Conservation (phyloP, 176 grass and related monocot species). For the Phoenix roebelenii region DNA sequence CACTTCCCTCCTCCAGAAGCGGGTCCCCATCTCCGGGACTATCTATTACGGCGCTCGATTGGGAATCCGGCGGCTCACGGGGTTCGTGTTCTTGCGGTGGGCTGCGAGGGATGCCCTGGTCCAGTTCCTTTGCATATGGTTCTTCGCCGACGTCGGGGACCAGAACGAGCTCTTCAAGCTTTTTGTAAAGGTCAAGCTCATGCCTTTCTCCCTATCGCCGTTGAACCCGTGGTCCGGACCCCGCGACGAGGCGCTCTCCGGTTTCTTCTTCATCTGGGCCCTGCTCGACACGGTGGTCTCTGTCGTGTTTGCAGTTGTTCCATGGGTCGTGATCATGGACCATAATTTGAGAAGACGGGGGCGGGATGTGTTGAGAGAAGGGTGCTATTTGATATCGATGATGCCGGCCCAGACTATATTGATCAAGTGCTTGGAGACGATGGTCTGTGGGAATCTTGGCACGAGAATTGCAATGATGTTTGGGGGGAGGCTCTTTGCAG, state of each 20-base stretch:
- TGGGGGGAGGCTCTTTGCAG: constrained; percentile 59
- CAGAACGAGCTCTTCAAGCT: constrained; percentile 78
- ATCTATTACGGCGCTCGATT: constrained; percentile 32
- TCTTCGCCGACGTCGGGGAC: constrained; percentile 67
- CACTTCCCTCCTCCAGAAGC: constrained; percentile 28
- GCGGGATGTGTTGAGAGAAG: constrained; percentile 78
- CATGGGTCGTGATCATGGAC: constrained; percentile 87
- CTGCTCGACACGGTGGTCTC: constrained; percentile 67
- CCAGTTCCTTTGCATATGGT: constrained; percentile 75
- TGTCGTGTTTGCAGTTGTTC: constrained; percentile 74
- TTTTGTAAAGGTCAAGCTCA: constrained; percentile 64
- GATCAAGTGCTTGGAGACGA: constrained; percentile 75
- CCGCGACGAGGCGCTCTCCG: constrained; percentile 37
- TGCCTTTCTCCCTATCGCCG: constrained; percentile 61
- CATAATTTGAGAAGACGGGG: constrained; percentile 47
- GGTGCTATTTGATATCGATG: constrained; percentile 62
- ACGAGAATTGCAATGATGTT: constrained; percentile 41
- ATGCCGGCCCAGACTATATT: constrained; percentile 67
- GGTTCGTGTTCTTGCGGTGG: constrained; percentile 72
- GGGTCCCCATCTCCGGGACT: constrained; percentile 15
- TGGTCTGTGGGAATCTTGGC: constrained; percentile 70
- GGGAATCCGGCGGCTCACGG: constrained; percentile 42
- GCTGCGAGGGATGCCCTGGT: constrained; percentile 59
- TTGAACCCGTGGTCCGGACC: constrained; percentile 45
- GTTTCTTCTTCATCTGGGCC: constrained; percentile 72